Base-by-base conservation (phyloP, 1,284 basidiomycete genomes). In the Mycena citricolor region DNA sequence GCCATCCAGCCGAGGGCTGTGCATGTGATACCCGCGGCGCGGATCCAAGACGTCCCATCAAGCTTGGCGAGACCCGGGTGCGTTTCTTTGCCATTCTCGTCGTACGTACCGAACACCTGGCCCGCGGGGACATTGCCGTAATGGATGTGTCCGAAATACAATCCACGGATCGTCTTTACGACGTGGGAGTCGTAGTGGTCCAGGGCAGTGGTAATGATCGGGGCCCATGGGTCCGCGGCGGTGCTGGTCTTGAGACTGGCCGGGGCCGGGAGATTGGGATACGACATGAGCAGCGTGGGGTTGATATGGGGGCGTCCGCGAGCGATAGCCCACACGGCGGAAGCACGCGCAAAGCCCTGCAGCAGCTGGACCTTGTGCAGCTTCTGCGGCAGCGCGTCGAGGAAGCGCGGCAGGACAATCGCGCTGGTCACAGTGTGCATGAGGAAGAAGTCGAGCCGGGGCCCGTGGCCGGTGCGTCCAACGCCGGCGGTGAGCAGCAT, bases 351-450 rank as follows among this genome's bases (percentile, higher is more conserved):
- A 55, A 73, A 76, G 0, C 70, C 63, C 30, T 70, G 65, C n/a
- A 86, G 62, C 4, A 86, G 60, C 17, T 64, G 62, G 10, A 71
- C 70, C 49, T 76, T 75, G 37, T 65, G 63, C 17, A 60, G 58
- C 14, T 55, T 52, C 19, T 59, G 65, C 31, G 63, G 59, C 20
- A 80, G 52, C 6, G 62, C 60, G 4, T 52, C 47, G 17, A 80
- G 52, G 43, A 77, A 65, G 0, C 76, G 68, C 13, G 72, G 72
- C 7, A 86, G 52, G 65, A 85, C 83, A 12, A 84, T 57, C 2
- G 79, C 72, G 14, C 76, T 77, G 4, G 78, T 86, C 39, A 86
- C 67, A 23, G 79, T 55, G 60, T 86, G 85, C 81, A 85, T 81
- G 52, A 86, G 61, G 73, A 83, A 82, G 66, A 86, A 86, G 57